Base-by-base conservation (phyloP, 1,139 yeast species). In the Tardiomyces digboiensis region DNA sequence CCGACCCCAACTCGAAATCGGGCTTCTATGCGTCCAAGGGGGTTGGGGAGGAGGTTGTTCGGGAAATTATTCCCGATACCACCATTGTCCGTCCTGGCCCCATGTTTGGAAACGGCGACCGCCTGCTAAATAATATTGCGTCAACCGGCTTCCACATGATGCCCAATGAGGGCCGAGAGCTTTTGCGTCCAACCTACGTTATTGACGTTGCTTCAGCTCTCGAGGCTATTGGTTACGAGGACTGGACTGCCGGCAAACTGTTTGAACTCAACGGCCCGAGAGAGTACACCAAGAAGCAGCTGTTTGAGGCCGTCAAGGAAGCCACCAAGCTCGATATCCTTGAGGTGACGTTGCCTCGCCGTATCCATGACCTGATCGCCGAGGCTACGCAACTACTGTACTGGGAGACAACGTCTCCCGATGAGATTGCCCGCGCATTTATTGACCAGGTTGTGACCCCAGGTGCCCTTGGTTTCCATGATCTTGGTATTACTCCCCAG, bases 11-110 rank as follows among this genome's bases (percentile, higher is more conserved):
- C 47, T 81, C 91, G 18, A 68, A 76, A 36, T 82, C 91, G 5
- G 72, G 76, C 19, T 86, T 77, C 63, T 80, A 80, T 61, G 83
- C 89, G 40, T 80, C 95, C 44, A 86, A 85, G 69, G 94, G 86
- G 48, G 66, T 80, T 45, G 91, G 86, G 49, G 95, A 86, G 66
- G 72, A 76, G 58, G 75, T 75, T 26, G 94, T 82, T 38, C 71
- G 74, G 52, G 85, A 78, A 42, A 74, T 75, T 44, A 64, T 76
- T 46, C 94, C 95, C 29, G 84, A 79, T 55, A 73, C 86, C 42
- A 86, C 95, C 29, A 84, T 86, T 58, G 93, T 86, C 39, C 80
- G 95, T 64, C 95, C 95, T 12, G 79, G 85, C 19, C 87, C 85
- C 50, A 74, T 85, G 77, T 86, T 67, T 60, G 94, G 94, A 38